Evolutionary conservation across 2,329 filamentous ascomycete species (phyloP).

Genomic region (Onygenales sp.): DNA sequence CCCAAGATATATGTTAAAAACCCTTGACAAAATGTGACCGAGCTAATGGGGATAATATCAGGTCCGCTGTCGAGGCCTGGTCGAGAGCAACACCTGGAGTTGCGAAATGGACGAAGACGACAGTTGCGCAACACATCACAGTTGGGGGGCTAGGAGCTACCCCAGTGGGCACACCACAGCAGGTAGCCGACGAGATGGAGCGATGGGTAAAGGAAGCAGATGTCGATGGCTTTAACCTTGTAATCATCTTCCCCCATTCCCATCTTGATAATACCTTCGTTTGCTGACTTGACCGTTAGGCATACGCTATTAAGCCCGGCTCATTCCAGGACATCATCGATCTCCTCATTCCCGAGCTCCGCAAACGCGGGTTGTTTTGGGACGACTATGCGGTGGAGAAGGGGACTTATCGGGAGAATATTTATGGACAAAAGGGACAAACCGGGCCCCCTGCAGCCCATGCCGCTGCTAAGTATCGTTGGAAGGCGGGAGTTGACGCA

Average conservation of each 20-base stretch:
- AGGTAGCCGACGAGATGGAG: constrained; percentile 60
- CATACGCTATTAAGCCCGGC: constrained; percentile 57
- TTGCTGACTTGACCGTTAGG: constrained; percentile 29
- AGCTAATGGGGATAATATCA: constrained; percentile 13
- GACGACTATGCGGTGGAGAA: constrained; percentile 28
- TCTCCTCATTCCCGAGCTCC: constrained; percentile 55
- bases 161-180: constrained; percentile 53
- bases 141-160: constrained; percentile 59
- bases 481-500: constrained; percentile 27
- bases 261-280: constrained; percentile 14
- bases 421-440: constrained; percentile 24
- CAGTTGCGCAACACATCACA: constrained; percentile 57
- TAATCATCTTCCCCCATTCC: constrained; percentile 19
- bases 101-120: constrained; percentile 63
- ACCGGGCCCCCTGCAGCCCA: constrained; percentile 25
- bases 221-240: constrained; percentile 67
- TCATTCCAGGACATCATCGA: constrained; percentile 61
- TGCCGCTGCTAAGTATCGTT: constrained; percentile 27
- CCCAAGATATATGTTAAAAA: neutral
- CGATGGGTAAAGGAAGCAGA: constrained; percentile 59
- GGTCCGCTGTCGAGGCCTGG: constrained; percentile 42
- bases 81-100: constrained; percentile 48
- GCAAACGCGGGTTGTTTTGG: constrained; percentile 40
- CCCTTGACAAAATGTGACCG: constrained; percentile 1
- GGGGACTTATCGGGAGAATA: constrained; percentile 32